These are phyloP conservation scores for Penicillium sp. DNA, from an alignment of 2,329 filamentous ascomycete genomes.

Conservation along the genomic window DNA sequence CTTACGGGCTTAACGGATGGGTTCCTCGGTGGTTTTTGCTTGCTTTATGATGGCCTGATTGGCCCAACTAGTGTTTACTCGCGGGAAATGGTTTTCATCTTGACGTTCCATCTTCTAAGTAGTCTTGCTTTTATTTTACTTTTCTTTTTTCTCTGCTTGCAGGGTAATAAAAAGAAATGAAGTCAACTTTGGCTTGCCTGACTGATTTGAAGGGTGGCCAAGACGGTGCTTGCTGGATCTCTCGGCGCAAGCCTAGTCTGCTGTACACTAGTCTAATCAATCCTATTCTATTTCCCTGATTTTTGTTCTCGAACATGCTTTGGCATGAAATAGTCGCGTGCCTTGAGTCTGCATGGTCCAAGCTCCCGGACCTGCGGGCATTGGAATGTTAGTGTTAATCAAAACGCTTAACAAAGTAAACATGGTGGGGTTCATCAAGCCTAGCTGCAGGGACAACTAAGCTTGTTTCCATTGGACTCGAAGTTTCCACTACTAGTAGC, in stretches of 20 bases:
- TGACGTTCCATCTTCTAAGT: not conserved
- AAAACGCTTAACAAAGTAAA: not conserved
- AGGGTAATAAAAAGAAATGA: not conserved
- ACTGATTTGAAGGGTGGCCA: constrained; percentile 17
- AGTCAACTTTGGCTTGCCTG: constrained; percentile 7
- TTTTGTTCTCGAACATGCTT: not conserved
- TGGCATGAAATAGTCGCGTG: not conserved
- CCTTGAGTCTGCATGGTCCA: not conserved
- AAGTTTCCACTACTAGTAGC: not conserved
- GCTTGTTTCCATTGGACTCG: not conserved
- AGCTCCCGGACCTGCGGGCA: not conserved
- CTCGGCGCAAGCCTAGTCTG: constrained; percentile 20
- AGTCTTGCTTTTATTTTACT: not conserved
- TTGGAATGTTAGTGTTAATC: not conserved
- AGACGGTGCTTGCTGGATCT: constrained; percentile 10
- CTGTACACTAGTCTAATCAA: constrained; percentile 33
- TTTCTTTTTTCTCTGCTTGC: not conserved
- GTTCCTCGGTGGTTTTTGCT: constrained; percentile 35
- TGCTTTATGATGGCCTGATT: constrained; percentile 23
- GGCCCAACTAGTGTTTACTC: constrained; percentile 16
- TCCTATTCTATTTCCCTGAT: constrained; percentile 14
- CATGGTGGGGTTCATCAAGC: not conserved
- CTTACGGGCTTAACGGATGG: constrained; percentile 27
- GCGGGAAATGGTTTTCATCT: constrained; percentile 11
- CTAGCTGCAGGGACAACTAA: not conserved